Conservation (phyloP, 2,329 filamentous ascomycete genomes). For the Colletotrichum aenigma region DNA sequence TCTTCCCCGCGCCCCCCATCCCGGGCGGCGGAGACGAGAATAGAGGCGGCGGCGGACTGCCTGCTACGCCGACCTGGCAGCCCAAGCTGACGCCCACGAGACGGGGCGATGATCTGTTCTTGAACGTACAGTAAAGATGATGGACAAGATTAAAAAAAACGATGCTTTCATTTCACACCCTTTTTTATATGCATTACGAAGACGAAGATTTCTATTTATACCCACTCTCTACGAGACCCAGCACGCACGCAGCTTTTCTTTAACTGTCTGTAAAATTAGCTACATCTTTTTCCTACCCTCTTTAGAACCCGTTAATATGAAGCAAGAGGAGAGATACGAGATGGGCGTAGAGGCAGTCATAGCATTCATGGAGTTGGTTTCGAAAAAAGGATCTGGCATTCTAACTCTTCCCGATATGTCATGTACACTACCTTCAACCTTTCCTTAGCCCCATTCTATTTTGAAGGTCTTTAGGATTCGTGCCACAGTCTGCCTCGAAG, state of each 20-base stretch:
- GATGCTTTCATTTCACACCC: neutral
- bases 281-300: neutral
- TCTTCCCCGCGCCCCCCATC: neutral
- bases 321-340: neutral
- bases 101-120: conserved; percentile 67
- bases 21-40: neutral
- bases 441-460: neutral
- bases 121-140: conserved; percentile 52
- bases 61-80: conserved; percentile 62
- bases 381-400: conserved; percentile 8
- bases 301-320: conserved; percentile 5
- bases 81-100: conserved; percentile 70
- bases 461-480: neutral
- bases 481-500: neutral
- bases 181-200: neutral
- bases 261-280: conserved; percentile 6
- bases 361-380: conserved; percentile 7
- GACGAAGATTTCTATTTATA: conserved; percentile 8
- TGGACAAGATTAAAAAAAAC: neutral
- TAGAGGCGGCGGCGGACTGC: conserved; percentile 27
- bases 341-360: neutral
- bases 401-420: neutral
- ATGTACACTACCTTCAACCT: neutral
- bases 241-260: neutral
- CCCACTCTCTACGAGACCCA: conserved; percentile 5